Conservation (phyloP, 2,329 filamentous ascomycete genomes). For the Cladophialophora chaetospira region DNA sequence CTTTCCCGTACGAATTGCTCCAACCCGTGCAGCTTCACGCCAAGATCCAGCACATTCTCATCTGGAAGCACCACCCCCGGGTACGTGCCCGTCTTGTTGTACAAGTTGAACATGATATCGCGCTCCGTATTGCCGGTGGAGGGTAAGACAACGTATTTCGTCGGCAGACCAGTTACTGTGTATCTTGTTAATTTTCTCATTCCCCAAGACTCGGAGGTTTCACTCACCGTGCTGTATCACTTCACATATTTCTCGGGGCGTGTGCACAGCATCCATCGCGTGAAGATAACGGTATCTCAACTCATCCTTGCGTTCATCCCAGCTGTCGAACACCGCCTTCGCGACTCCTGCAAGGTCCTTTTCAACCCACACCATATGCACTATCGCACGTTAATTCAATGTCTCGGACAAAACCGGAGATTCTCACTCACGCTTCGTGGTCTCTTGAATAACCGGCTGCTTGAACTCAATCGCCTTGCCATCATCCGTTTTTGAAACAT, state of each 20-base stretch:
- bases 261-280: slow-evolving; percentile 22
- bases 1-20: slow-evolving; percentile 30
- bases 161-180: slow-evolving; percentile 29
- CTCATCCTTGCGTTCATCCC: slow-evolving; percentile 27
- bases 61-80: slow-evolving; percentile 27
- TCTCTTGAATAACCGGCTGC: slow-evolving; percentile 22
- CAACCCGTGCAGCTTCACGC: slow-evolving; percentile 28
- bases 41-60: slow-evolving; percentile 29
- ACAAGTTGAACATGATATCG: slow-evolving; percentile 34
- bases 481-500: slow-evolving; percentile 17
- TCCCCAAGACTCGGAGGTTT: not conserved
- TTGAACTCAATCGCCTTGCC: slow-evolving; percentile 21
- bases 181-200: not conserved
- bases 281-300: slow-evolving; percentile 21
- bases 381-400: too few relatives aligned
- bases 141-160: slow-evolving; percentile 26
- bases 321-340: slow-evolving; percentile 31
- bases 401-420: too few relatives aligned
- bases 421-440: slow-evolving; percentile 18
- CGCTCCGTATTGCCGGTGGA: slow-evolving; percentile 32
- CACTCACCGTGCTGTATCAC: slow-evolving; percentile 16
- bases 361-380: slow-evolving; percentile 30
- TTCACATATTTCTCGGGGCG: slow-evolving; percentile 14
- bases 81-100: slow-evolving; percentile 33
- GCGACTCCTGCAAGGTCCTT: slow-evolving; percentile 25